Evolutionary conservation across 495 filamentous ascomycete genomes (phyloP).

Genomic region (Opeltia flavorubescens): DNA sequence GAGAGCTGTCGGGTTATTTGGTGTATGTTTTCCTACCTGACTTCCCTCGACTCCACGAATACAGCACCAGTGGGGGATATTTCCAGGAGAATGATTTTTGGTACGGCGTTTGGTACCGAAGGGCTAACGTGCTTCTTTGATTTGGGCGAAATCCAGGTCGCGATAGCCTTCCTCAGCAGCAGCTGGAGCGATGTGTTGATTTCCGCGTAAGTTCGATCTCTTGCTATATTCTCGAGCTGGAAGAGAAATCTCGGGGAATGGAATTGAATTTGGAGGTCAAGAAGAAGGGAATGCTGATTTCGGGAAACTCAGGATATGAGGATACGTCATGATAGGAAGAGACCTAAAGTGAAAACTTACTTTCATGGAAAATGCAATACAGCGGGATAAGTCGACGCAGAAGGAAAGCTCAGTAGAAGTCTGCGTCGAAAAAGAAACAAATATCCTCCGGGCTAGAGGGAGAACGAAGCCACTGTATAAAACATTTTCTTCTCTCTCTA

Average conservation of each 20-base stretch:
- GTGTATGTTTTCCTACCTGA: no score
- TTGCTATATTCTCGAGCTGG: background rate
- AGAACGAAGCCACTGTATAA: no score
- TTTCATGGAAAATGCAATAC: no score
- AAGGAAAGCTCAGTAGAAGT: no score
- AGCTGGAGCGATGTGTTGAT: slow-evolving; percentile 13
- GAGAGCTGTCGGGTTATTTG: slow-evolving; percentile 13
- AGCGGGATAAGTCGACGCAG: no score
- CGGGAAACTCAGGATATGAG: background rate
- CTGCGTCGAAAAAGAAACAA: no score
- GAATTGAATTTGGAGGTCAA: background rate
- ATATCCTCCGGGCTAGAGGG: no score
- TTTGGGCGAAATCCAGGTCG: slow-evolving; percentile 6
- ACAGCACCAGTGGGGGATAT: background rate
- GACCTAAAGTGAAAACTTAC: background rate
- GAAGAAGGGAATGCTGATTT: slow-evolving; percentile 1
- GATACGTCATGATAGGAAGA: background rate
- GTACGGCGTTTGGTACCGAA: background rate
- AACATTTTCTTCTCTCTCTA: no score
- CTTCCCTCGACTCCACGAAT: no score
- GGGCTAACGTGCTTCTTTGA: background rate
- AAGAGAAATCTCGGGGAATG: background rate
- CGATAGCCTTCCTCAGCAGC: slow-evolving; percentile 13
- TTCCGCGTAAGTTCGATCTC: slow-evolving; percentile 5
- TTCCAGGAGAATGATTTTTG: background rate